phyloP scores from a whole-genome alignment of 140 eudicot genomes.

The Erigeron philadelphicus region DNA sequence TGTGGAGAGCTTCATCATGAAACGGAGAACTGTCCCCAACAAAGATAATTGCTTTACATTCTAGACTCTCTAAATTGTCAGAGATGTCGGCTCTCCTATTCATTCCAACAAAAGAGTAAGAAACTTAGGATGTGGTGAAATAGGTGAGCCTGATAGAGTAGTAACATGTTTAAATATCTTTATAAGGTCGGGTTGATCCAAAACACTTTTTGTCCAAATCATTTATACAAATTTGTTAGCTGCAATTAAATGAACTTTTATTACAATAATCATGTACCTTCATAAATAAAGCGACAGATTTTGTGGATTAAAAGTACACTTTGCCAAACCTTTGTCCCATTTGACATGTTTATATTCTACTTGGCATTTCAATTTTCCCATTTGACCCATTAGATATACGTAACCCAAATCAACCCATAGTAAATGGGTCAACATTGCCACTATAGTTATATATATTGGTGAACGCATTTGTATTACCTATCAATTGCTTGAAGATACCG shows the following conservation, averaged over 20 bases:
- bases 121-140: constrained; percentile 12
- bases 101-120: constrained; percentile 9
- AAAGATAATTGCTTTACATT: constrained; percentile 76
- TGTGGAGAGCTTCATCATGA: constrained; percentile 68
- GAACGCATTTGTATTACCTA: constrained; percentile 37
- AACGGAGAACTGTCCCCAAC: constrained; percentile 85
- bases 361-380: neutral
- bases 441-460: neutral
- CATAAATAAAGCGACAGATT: neutral
- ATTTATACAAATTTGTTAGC: neutral
- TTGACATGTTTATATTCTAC: neutral
- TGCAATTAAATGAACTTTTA: neutral
- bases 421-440: neutral
- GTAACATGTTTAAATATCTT: neutral
- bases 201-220: neutral
- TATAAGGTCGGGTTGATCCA: neutral
- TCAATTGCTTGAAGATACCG: constrained; percentile 76
- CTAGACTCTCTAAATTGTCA: constrained; percentile 53
- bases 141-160: neutral
- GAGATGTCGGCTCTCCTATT: constrained; percentile 70
- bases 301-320: neutral
- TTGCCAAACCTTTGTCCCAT: neutral
- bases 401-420: neutral
- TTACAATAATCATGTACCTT: neutral
- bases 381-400: constrained; percentile 7